Percentiles rank a stretch among this genome's conserved stretches.
phyloP scores from a whole-genome alignment of 176 grass and related monocot species.

The Aegilops bicornis region DNA sequence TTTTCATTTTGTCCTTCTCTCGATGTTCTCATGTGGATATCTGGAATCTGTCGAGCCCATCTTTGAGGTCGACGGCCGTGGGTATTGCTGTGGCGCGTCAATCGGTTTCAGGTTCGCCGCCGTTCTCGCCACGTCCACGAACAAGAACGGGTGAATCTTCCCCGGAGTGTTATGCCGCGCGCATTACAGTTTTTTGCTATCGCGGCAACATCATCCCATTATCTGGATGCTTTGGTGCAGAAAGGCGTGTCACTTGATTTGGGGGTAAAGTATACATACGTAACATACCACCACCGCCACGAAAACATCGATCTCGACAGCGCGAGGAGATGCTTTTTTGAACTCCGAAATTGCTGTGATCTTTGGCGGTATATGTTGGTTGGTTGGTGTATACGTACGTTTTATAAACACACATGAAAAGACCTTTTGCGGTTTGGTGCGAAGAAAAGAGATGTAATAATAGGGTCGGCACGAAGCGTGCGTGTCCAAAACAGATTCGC shows the following conservation, averaged over 20 bases:
- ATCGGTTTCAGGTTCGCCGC: constrained; percentile 27
- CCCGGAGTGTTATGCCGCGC: not conserved
- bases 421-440: not conserved
- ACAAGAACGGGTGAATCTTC: constrained; percentile 17
- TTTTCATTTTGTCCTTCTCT: not conserved
- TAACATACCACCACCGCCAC: not conserved
- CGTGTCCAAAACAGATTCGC: not conserved
- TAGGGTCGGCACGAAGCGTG: not conserved
- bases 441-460: not conserved
- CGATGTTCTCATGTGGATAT: not conserved
- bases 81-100: not conserved
- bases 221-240: constrained; percentile 16
- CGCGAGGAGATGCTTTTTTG: not conserved
- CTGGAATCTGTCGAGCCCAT: not conserved
- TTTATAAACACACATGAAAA: not conserved
- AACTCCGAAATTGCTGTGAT: not conserved
- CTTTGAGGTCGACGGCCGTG: constrained; percentile 1
- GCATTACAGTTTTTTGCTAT: not conserved
- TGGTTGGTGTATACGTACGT: not conserved
- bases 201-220: constrained; percentile 1
- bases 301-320: constrained; percentile 16
- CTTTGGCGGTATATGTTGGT: constrained; percentile 16
- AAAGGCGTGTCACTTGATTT: constrained; percentile 18
- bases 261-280: not conserved
- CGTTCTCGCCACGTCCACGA: not conserved